Evolutionary conservation across 2,329 filamentous ascomycete genomes (phyloP).

Genomic region (Penicillium sp.): DNA sequence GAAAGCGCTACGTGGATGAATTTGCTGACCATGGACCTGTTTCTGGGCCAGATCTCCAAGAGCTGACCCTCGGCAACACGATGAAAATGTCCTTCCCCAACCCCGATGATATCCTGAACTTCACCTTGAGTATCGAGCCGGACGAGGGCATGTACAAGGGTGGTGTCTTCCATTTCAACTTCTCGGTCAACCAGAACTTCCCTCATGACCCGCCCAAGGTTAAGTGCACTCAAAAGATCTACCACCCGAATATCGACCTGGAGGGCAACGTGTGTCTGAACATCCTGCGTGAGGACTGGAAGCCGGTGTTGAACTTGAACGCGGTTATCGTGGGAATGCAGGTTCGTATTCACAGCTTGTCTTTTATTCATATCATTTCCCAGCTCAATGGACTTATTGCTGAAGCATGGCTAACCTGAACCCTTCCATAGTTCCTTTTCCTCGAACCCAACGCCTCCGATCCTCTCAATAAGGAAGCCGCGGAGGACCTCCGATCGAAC

Average conservation of each 20-base stretch:
- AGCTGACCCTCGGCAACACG: conserved; percentile 56
- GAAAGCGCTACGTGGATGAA: not conserved
- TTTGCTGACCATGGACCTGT: not conserved
- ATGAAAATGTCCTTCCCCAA: conserved; percentile 63
- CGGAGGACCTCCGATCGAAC: conserved; percentile 85
- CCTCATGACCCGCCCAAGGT: conserved; percentile 98
- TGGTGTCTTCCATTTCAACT: conserved; percentile 85
- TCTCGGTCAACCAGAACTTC: conserved; percentile 92
- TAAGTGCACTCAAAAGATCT: conserved; percentile 96
- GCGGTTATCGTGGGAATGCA: conserved; percentile 93
- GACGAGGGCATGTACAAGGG: conserved; percentile 78
- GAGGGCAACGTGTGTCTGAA: conserved; percentile 98
- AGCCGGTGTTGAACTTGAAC: conserved; percentile 95
- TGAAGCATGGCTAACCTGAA: not conserved
- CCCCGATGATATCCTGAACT: conserved; percentile 63
- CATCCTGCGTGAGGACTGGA: conserved; percentile 97
- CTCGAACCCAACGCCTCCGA: conserved; percentile 96
- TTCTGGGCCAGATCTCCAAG: conserved; percentile 48
- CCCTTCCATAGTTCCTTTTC: conserved; percentile 76
- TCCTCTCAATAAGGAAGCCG: conserved; percentile 97
- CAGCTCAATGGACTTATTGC: no score
- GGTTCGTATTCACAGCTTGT: conserved; percentile 54
- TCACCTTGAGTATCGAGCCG: conserved; percentile 54
- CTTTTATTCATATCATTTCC: not conserved
- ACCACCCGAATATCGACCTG: conserved; percentile 97